Conservation (phyloP, 2,329 filamentous ascomycete genomes). For the Phyllosticta ampelicida region DNA sequence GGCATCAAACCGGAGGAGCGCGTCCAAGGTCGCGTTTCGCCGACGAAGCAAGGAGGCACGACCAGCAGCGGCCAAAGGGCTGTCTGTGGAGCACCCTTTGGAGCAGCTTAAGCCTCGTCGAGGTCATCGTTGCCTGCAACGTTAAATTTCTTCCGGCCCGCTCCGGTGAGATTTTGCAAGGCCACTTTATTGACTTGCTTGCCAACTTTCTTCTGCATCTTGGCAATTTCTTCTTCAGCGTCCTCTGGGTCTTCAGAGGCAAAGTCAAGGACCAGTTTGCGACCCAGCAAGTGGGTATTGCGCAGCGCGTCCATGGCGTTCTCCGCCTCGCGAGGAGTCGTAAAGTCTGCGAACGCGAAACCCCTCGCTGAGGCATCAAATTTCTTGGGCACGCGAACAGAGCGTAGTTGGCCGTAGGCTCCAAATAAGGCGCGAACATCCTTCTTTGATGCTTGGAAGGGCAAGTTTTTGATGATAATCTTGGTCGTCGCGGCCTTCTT, state of each 20-base stretch:
- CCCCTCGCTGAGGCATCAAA: constrained; percentile 81
- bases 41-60: constrained; percentile 9
- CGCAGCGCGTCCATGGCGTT: constrained; percentile 85
- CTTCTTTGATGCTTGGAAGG: constrained; percentile 90
- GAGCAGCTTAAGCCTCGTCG: constrained; percentile 25
- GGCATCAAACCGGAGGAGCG: constrained; percentile 11
- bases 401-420: constrained; percentile 83
- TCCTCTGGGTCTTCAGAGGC: constrained; percentile 81
- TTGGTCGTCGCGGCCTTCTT: constrained; percentile 81
- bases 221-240: constrained; percentile 89
- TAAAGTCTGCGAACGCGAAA: constrained; percentile 95
- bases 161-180: constrained; percentile 75
- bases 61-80: constrained; percentile 6
- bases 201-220: constrained; percentile 93
- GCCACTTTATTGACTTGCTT: constrained; percentile 84
- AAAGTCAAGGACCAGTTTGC: constrained; percentile 82
- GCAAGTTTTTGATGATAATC: constrained; percentile 95
- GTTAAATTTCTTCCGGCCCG: constrained; percentile 79
- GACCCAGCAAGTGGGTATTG: constrained; percentile 86
- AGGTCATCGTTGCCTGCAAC: constrained; percentile 58
- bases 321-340: constrained; percentile 76
- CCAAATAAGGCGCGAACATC: constrained; percentile 79
- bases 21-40: constrained; percentile 11
- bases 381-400: constrained; percentile 89
- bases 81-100: constrained; percentile 4